Conservation (phyloP, 108 stramenopile species). For the Asterionellopsis glacialis region DNA sequence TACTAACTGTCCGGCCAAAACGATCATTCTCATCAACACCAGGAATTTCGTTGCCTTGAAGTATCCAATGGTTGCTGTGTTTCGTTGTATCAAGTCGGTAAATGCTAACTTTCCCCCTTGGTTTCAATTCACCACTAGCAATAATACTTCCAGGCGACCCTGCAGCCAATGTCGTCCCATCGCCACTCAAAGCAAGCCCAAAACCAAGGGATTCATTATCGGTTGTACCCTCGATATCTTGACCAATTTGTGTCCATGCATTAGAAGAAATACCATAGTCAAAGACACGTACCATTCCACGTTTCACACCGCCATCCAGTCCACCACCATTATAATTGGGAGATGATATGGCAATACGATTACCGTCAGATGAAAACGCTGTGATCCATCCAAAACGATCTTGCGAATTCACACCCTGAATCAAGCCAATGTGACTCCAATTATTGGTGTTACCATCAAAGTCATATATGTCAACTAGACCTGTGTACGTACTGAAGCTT, state of each 20-base stretch:
- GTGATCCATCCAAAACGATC: conserved; percentile 4
- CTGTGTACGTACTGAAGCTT: neutral
- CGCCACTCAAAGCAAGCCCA: conserved; percentile 7
- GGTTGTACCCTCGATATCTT: neutral
- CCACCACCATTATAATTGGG: conserved; percentile 1
- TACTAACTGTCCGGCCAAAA: conserved; percentile 35
- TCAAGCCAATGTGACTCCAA: neutral
- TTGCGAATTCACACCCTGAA: neutral
- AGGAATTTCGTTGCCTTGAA: conserved; percentile 18
- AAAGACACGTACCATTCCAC: conserved; percentile 1
- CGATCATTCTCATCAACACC: conserved; percentile 18
- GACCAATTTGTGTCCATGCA: neutral
- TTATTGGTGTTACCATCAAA: neutral
- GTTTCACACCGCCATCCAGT: no score
- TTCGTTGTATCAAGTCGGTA: neutral
- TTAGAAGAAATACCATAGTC: neutral
- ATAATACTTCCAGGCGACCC: conserved; percentile 5
- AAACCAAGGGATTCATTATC: neutral
- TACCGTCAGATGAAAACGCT: neutral
- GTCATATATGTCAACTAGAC: neutral
- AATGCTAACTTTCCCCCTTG: neutral
- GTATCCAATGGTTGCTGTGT: conserved; percentile 15
- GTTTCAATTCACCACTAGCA: neutral
- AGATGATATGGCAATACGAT: conserved; percentile 6
- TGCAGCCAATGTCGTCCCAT: conserved; percentile 3